Base-by-base conservation (phyloP, 768 basidiomycete species). In the Tephrocybe sp. region DNA sequence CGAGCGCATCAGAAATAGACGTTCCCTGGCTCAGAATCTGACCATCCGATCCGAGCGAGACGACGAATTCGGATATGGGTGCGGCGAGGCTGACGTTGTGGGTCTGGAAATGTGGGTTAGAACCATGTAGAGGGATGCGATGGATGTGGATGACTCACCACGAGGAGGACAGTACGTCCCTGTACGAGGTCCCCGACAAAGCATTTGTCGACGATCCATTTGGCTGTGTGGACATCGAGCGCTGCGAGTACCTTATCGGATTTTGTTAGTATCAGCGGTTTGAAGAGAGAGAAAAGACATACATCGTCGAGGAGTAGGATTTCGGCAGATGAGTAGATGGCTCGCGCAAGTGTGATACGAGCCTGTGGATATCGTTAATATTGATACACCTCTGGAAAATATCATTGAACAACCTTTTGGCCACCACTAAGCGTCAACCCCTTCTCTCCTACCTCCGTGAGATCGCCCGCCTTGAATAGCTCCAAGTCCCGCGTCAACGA, bases 161-260 rank as follows among this genome's bases (percentile, higher is more conserved):
- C 93, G 16, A 98, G 75, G 34, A 97, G 74, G 39, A 95, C 69
- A 0, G 94, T 96, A 39, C 93, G 75, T 11, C 81, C 84, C 17
- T 71, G 66, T 64, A 92, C 75, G 38, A 97, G 71, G 33, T 87
- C 83, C 6, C 94, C 93, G 53, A 76, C 75, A n/a, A 98, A 72
- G 56, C 91, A 94, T 51, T 90, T 73, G 14, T 82, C 73, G 60
- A 86, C 88, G 38, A 98, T 78, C 68, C 89, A 87, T 54, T 85
- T 82, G 0, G 92, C 87, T 1, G 90, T 93, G 55, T 85, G 83
- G 0, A 83, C 85, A 63, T 67, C 67, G 4, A 54, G 48, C 14
- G 49, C 53, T 20, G 53, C 52, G 23, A 52, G 46, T 41, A 53
- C 41, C 42, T 49, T 30, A 1, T 17, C 5, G 22, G 6, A 17